Evolutionary conservation across 805 yeast species (phyloP).

Genomic region (Citeromyces matritensis): DNA sequence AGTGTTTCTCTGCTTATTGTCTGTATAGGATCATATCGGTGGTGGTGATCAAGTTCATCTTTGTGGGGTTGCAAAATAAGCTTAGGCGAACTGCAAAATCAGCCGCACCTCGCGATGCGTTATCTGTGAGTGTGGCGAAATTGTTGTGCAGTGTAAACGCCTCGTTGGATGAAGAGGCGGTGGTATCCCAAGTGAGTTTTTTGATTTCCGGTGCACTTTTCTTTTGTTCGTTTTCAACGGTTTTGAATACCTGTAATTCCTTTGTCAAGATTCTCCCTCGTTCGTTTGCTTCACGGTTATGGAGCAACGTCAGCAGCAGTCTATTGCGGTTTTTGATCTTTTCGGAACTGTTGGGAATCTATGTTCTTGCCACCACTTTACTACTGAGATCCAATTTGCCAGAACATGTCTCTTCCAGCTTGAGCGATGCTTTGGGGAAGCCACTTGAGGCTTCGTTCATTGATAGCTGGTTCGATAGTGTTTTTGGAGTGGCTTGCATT

Average conservation of each 20-base stretch:
- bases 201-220: constrained; percentile 44
- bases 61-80: no score
- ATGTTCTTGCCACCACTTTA: constrained; percentile 34
- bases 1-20: constrained; percentile 28
- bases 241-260: constrained; percentile 42
- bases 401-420: constrained; percentile 21
- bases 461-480: constrained; percentile 36
- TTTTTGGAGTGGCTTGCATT: constrained; percentile 27
- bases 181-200: constrained; percentile 30
- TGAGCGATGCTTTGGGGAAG: constrained; percentile 16
- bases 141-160: constrained; percentile 12
- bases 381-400: constrained; percentile 33
- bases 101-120: constrained; percentile 18
- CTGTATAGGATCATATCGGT: constrained; percentile 28
- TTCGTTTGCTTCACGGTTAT: background rate
- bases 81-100: no score
- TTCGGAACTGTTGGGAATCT: constrained; percentile 31
- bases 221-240: constrained; percentile 50
- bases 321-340: constrained; percentile 16
- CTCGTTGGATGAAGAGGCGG: constrained; percentile 17
- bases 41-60: constrained; percentile 17
- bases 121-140: constrained; percentile 32
- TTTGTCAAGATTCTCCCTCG: constrained; percentile 13
- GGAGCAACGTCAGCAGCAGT: constrained; percentile 3
- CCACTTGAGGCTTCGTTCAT: constrained; percentile 25